These are phyloP conservation scores for Kwoniella mangroviensis DNA, from an alignment of 768 basidiomycete genomes.

Conservation along the genomic window DNA sequence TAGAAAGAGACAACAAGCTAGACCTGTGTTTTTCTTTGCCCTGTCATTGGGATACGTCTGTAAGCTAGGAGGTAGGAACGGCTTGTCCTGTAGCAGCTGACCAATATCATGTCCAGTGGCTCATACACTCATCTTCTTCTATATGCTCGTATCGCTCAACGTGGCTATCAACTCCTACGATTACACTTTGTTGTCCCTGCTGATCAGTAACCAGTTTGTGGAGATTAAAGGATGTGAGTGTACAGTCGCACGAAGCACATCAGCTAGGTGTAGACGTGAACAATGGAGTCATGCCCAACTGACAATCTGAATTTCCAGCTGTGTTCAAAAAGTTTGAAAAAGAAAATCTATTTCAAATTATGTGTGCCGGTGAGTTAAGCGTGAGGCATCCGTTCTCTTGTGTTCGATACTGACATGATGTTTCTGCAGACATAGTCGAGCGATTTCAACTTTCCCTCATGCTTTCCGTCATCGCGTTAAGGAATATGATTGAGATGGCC, in stretches of 20 bases:
- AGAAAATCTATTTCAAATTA: constrained; percentile 97
- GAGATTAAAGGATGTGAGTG: constrained; percentile 89
- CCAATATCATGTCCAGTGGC: no score
- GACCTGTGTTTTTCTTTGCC: constrained; percentile 81
- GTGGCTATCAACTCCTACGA: constrained; percentile 99
- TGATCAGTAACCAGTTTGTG: constrained; percentile 97
- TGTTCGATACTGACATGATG: no score
- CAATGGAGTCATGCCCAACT: no score
- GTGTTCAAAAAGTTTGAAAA: constrained; percentile 99
- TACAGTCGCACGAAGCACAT: not conserved
- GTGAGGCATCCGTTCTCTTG: no score
- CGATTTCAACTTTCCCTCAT: constrained; percentile 90
- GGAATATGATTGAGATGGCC: constrained; percentile 91
- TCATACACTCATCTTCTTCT: constrained; percentile 93
- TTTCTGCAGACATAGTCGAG: constrained; percentile 99
- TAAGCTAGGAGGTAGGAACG: no score
- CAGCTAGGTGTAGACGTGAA: no score
- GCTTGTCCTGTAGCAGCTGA: no score
- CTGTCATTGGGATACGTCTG: constrained; percentile 83
- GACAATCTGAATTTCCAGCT: constrained; percentile 35
- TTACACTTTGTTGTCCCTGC: constrained; percentile 86
- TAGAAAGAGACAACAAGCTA: constrained; percentile 61
- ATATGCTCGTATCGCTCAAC: constrained; percentile 90
- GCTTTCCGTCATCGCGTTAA: constrained; percentile 86
- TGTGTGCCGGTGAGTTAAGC: no score